Evolutionary conservation across 495 filamentous ascomycete species (phyloP), one percentile per base, ranked within the genome.

Genomic region (Aspergillus carlsbadensis): DNA sequence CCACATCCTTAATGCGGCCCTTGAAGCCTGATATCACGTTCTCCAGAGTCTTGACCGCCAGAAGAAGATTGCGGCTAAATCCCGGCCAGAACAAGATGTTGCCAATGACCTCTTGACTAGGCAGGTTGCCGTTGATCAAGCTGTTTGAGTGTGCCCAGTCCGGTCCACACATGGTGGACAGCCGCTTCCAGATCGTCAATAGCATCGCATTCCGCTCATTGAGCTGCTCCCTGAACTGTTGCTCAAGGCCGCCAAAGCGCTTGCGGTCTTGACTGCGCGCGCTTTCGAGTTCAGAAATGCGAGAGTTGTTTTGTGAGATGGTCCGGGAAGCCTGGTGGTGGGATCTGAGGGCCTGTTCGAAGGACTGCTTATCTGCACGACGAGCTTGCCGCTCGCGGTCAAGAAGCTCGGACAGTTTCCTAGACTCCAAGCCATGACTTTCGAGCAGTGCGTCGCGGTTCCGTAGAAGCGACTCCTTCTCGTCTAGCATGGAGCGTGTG

Each of bases 371-470:
- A 58, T 94, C 91, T 49, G 88, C 86, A 36, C 88, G 84, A 54
- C 94, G 90, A 45, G 84, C 84, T 61, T 89, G 83, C 31, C 91
- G 86, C 72, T 98, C 94, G 51, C 93, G 93, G 26, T 98, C 94
- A 26, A 98, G 84, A 42, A 96, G 77, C 49, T 98, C 93, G 6
- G 84, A 84, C 24, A 98, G 75, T 64, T 92, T 92, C 47, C 88
- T 83, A 29, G 84, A 87, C 66, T 98, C 94, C 39, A 96, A 84
- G 0, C 85, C 90, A 62, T 93, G 86, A 46, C 83, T 89, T 71
- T 98, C 94, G 14, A 98, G 83, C n/a, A 97, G 79, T 24, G 83
- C 80, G 60, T 98, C 92, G n/a, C 94, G 90, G 63, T 94, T 90
- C 51, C 89, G 90, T 61, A 98, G 85, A 53, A 95, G 77, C 24